Base-by-base conservation (phyloP, 1,284 basidiomycete species). In the Leccinum pseudoinsigne region DNA sequence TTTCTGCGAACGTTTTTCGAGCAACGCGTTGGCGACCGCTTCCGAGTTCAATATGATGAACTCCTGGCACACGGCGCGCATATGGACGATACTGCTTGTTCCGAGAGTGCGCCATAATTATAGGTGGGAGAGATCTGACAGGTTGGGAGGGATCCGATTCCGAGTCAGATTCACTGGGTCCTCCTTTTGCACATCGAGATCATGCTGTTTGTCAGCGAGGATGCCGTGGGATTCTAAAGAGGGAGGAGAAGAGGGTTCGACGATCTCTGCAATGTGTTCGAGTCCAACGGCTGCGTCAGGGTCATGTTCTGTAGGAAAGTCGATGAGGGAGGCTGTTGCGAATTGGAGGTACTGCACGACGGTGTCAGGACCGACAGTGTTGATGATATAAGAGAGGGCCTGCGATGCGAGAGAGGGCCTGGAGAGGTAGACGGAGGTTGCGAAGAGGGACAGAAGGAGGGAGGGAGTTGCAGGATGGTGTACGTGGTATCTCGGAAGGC, bases 341-440 rank as follows among this genome's bases (percentile, higher is more conserved):
- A 97, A 97, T 61, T 87, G 81, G 54, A 97, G 85, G 74, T 97
- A 97, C 14, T 84, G 83, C 0, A 87, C 72, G 45, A 92, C 86
- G 0, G 28, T 28, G 28, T 28, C 28, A 28, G 28, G 28, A 28
- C 28, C 28, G 28, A 28, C 28, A 28, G 92, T 92, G 63, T 80
- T 84, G 28, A 95, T 80, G 23, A 97, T 85, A 58, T 86, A 80
- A 0, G 85, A 81, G 23, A 96, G 80, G 0, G 92, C 89, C 67
- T 93, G 88, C 2, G 90, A 85, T 21, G 92, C 87, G 31, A 95
- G 75, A 11, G 87, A 82, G 1, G 92, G 90, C 26, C 96, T 90
- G 50, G 90, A 91, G 38, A 98, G 87, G 75, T 94, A 97, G 54
- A 92, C 85, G 1, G 93, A 84, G 5, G 94, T 94, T 0, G 94